Evolutionary conservation across 352 stramenopile genomes (phyloP), one percentile per base, ranked within the genome.

Genomic region (Globisporangium megalacanthum): DNA sequence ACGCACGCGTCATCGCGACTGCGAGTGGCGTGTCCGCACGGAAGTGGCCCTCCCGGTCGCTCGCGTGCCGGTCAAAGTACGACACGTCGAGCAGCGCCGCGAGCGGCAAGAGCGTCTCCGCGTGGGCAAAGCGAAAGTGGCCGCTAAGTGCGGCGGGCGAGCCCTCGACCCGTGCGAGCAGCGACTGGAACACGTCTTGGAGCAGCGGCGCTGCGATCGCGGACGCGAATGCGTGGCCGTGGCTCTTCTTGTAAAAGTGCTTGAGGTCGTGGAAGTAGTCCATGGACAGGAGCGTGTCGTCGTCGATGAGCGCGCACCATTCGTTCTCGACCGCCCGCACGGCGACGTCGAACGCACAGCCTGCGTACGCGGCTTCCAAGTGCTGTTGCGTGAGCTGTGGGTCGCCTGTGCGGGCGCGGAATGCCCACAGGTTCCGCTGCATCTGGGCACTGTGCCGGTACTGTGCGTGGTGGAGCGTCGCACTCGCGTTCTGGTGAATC

Each of bases 191-290:
- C 31, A 94, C 72, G 41, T 88, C 69, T 42, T 86, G 78, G 47
- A 94, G 60, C 31, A 94, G 57, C 39, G 83, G 83, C 29, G 83
- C 56, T 6, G 83, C 83, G 50, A 94, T 92, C 64, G 87, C 81
- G 35, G 77, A 83, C 4, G 83, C 81, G 15, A 94, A 50, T 3
- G 77, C 64, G 58, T 90, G 69, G 6, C 83, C 83, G 49, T 92
- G 79, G 56, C 83, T 86, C 59, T 94, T 94, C 41, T 77, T 76
- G 77, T 94, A 94, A 36, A 91, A 94, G 47, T 91, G 75, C 56
- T 94, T 94, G 46, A 94, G 76, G 56, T 94, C 84, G 58, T 94
- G 79, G 61, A 84, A 90, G 36, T 92, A 94, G 60, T 94, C 84
- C 76, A 94, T 86, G 1, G 78, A 78, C n/a, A 76, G 55, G 20